Evolutionary conservation across 2,329 filamentous ascomycete genomes (phyloP), one percentile per base, ranked within the genome.

Genomic region (Clarireedia paspali): DNA sequence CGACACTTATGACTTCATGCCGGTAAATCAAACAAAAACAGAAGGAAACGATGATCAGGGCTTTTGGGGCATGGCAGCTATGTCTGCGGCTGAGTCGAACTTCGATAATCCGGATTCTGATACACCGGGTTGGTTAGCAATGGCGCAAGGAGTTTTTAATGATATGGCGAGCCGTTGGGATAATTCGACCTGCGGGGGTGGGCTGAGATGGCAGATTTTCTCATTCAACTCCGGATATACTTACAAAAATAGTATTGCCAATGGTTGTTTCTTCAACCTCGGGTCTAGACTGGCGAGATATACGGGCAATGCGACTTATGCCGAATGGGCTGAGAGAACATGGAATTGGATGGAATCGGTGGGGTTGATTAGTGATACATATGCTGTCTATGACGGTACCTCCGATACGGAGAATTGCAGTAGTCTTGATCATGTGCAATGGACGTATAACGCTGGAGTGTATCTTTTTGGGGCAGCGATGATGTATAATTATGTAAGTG

Each of bases 171-270:
- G 75, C 17, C 80, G 88, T 44, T 94, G 88, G 89, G 88, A 91
- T 59, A 74, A 70, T 0, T 70, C 75, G 1, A 73, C 81, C 52
- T 94, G 89, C 63, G 77, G 75, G n/a, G 89, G 89, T 46, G 89
- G 89, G 5, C 70, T 94, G 52, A 80, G 87, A 60, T 92, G 88
- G 88, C 89, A 95, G 71, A 90, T 95, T 52, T 92, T 88, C 68
- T 77, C 80, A 1, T 90, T 87, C 75, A 92, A 95, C 68, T 81
- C 79, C 27, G 90, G 90, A 26, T 95, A 85, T 71, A 78, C 85
- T 62, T 91, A 91, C 76, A 92, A 84, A 66, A 84, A 84, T 58
- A 77, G 79, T 15, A 82, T 84, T 59, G 82, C 81, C 0, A 80
- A 83, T 61, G 81, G 78, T 5, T 80, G 79, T 57, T 82, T 83